Base-by-base conservation (phyloP, 768 basidiomycete species). In the Psilocybe cubensis region DNA sequence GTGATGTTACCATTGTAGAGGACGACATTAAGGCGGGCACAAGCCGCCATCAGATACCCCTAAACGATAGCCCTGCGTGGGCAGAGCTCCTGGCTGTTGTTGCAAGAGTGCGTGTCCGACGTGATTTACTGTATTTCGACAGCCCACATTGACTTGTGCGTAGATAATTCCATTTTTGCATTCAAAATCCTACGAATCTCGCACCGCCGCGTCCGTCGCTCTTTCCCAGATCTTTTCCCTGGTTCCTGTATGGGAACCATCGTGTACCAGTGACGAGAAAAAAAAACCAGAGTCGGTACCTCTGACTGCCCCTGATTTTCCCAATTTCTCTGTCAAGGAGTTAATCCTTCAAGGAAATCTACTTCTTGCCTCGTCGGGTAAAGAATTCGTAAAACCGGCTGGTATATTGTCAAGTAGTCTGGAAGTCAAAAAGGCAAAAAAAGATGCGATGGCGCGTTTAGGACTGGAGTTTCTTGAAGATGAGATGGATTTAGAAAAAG, bases 181-280 rank as follows among this genome's bases (percentile, higher is more conserved):
- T 68, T 95, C 94, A 38, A 93, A 91, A 75, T 91, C 89, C n/a
- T 87, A 86, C 60, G 97, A 99, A 57, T 94, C 96, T 2, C 85
- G 97, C 42, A 84, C 87, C 2, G 94, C 97, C 0, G 94, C 94
- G 0, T 93, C 95, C 0, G 83, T 86, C 54, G 92, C 97, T 0
- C 79, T 98, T 42, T 93, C 92, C 0, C 87, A 93, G 50, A 92
- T 98, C 57, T 95, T 91, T 62, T 79, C 87, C 5, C 80, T 90
- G 14, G 87, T 95, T 1, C 96, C 96, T 0, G 77, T 84, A 61
- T 96, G 95, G 88, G 79, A 74, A 69, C 85, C 86, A n/a, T 62
- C 74, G 29, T 72, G 75, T 25, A 70, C 72, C 28, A 68, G 72
- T 21, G 65, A 68, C 18, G 64, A 57, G 17, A 40, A 67, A 43